Conservation (phyloP, 202 grass and related monocot species). For the Schoenoplectus tabernaemontani region DNA sequence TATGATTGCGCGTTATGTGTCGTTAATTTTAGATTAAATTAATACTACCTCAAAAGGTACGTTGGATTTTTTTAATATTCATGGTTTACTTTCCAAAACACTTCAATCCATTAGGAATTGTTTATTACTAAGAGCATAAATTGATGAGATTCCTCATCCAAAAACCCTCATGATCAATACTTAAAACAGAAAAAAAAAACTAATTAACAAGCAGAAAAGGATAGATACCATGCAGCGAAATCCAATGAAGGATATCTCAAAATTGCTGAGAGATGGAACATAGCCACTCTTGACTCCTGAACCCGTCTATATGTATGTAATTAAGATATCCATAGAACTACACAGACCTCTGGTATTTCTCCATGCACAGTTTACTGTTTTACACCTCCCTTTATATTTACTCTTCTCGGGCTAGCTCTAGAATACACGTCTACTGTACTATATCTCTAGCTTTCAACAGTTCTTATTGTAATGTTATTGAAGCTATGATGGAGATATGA, state of each 20-base stretch:
- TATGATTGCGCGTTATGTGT: not conserved
- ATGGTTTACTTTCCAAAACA: not conserved
- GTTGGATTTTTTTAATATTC: constrained; percentile 15
- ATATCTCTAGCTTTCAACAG: not conserved
- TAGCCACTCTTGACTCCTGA: not conserved
- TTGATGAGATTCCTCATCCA: constrained; percentile 4
- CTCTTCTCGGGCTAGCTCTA: not conserved
- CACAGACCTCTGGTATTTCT: not conserved
- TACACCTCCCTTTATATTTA: not conserved
- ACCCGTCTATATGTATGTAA: not conserved
- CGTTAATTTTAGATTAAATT: not conserved
- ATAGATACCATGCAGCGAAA: not conserved
- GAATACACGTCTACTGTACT: not conserved
- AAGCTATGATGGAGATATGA: not conserved
- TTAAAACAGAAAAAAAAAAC: not conserved
- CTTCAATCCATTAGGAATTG: constrained; percentile 8
- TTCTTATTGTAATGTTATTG: not conserved
- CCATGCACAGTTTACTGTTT: not conserved
- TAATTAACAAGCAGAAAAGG: not conserved
- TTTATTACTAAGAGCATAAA: not conserved
- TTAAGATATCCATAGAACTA: not conserved
- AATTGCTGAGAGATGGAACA: not conserved
- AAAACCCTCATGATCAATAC: not conserved
- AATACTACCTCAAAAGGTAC: not conserved
- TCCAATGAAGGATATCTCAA: not conserved